These are phyloP conservation scores for Aspergillus brasiliensis DNA, from an alignment of 2,329 filamentous ascomycete species.

Conservation along the genomic window DNA sequence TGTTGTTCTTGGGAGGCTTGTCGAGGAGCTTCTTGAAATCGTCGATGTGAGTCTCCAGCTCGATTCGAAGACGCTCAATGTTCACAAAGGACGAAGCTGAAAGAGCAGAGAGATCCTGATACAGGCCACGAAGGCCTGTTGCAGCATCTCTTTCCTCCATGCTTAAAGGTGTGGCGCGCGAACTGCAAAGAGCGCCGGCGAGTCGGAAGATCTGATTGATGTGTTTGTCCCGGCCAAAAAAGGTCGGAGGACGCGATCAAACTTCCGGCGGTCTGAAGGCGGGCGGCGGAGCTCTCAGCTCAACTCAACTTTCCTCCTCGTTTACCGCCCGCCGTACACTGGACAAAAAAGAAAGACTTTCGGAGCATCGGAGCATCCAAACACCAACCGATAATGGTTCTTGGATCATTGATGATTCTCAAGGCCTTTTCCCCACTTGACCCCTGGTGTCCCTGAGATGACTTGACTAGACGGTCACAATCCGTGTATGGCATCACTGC, in stretches of 20 bases:
- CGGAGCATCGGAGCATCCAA: background rate
- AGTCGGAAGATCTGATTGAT: conserved; percentile 18
- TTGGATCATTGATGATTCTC: background rate
- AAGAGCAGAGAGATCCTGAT: conserved; percentile 79
- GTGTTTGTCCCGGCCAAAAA: conserved; percentile 37
- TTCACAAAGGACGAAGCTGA: conserved; percentile 70
- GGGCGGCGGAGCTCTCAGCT: conserved; percentile 20
- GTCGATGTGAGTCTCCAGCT: conserved; percentile 67
- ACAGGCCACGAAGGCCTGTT: conserved; percentile 78
- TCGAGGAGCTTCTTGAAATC: conserved; percentile 73
- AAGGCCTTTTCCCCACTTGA: background rate
- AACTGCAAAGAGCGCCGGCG: conserved; percentile 30
- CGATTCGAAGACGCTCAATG: conserved; percentile 66
- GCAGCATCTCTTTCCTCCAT: conserved; percentile 77
- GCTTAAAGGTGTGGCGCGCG: conserved; percentile 23
- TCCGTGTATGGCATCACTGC: background rate
- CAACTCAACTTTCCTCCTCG: conserved; percentile 1
- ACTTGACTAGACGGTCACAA: background rate
- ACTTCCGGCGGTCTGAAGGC: conserved; percentile 33
- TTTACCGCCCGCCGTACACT: background rate
- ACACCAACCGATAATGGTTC: background rate
- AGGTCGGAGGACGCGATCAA: conserved; percentile 41
- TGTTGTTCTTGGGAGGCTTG: conserved; percentile 72
- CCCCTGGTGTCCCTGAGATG: background rate
- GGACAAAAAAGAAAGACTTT: background rate